A percentile compares a stretch with the other conserved stretches of the same genome.
Evolutionary conservation across 192 early-diverging fungal species (phyloP).

Genomic region (Rhizoclosmatium sp.): DNA sequence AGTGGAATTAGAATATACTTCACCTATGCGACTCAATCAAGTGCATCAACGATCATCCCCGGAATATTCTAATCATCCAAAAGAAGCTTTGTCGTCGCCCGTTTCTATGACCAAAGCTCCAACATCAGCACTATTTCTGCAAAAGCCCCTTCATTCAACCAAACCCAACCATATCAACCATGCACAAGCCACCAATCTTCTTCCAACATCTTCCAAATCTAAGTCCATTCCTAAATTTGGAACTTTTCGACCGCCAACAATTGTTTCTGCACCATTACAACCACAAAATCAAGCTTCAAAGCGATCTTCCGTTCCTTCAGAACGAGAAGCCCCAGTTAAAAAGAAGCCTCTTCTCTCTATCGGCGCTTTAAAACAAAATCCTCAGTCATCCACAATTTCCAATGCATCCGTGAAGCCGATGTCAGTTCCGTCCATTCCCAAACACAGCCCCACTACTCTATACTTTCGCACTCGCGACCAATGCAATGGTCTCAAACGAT

Average conservation of each 20-base stretch:
- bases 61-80: no score
- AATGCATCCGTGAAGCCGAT: no score
- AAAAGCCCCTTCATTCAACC: no score
- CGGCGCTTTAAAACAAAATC: neutral
- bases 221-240: neutral
- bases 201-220: neutral
- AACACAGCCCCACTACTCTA: neutral
- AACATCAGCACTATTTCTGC: no score
- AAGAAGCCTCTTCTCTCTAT: neutral
- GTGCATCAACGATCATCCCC: no score
- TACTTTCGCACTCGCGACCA: slow-evolving; percentile 4
- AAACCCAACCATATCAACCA: no score
- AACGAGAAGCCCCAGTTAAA: neutral
- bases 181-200: no score
- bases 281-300: neutral
- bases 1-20: neutral
- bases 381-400: neutral
- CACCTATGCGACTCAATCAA: neutral
- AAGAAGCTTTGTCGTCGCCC: no score
- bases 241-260: neutral
- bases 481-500: slow-evolving; percentile 3
- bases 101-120: no score
- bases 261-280: neutral
- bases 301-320: neutral
- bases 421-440: neutral